phyloP scores from a whole-genome alignment of 768 basidiomycete species.

The Sarcodon aspratus region DNA sequence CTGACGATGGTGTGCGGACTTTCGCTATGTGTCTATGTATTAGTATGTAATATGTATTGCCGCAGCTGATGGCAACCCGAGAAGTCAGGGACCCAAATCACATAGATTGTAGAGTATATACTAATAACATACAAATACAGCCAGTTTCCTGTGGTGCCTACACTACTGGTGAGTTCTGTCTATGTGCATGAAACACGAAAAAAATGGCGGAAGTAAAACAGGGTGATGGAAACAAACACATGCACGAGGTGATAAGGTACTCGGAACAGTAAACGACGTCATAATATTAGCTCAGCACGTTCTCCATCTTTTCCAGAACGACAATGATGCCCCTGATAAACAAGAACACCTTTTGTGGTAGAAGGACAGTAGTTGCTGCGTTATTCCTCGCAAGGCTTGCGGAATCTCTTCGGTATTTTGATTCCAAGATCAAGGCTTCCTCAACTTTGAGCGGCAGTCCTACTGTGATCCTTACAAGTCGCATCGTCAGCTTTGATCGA shows the following conservation, averaged over 20 bases:
- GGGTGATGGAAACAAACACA: too few relatives aligned
- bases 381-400: constrained; percentile 10
- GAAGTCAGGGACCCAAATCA: too few relatives aligned
- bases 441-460: constrained; percentile 67
- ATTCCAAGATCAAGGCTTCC: constrained; percentile 40
- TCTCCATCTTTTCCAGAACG: constrained; percentile 59
- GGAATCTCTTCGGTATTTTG: constrained; percentile 10
- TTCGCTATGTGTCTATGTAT: too few relatives aligned
- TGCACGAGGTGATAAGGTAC: neutral
- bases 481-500: constrained; percentile 65
- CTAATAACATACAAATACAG: too few relatives aligned
- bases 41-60: too few relatives aligned
- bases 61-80: too few relatives aligned
- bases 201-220: neutral
- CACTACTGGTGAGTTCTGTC: too few relatives aligned
- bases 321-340: constrained; percentile 53
- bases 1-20: too few relatives aligned
- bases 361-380: constrained; percentile 18
- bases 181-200: neutral
- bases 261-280: neutral
- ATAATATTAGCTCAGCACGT: constrained; percentile 20
- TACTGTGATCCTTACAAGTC: constrained; percentile 68
- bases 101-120: too few relatives aligned
- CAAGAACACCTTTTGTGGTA: constrained; percentile 47
- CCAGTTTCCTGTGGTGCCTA: too few relatives aligned